A percentile compares a stretch with the other conserved stretches of the same genome.
These are phyloP conservation scores for Cryptosporidium sp. DNA, from an alignment of 169 alveolate species.

Conservation along the genomic window DNA sequence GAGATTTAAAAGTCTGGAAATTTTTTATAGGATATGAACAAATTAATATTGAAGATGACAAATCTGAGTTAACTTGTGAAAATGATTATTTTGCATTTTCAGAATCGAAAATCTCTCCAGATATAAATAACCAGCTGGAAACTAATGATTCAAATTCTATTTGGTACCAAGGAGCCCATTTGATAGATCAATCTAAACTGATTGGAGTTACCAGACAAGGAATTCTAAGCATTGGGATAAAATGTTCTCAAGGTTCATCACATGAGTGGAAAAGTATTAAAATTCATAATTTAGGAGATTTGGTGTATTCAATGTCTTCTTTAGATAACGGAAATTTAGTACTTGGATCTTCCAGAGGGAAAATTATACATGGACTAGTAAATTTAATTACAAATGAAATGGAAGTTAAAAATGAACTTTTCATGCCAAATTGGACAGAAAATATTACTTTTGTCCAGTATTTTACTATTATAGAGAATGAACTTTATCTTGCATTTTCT, in stretches of 20 bases:
- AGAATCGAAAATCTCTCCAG: background rate
- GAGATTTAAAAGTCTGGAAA: slow-evolving; percentile 62
- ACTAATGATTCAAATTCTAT: background rate
- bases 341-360: slow-evolving; percentile 64
- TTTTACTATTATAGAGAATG: background rate
- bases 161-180: slow-evolving; percentile 58
- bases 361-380: slow-evolving; percentile 4
- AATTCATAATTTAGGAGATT: background rate
- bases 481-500: slow-evolving; percentile 14
- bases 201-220: slow-evolving; percentile 65
- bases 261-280: background rate
- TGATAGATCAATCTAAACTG: slow-evolving; percentile 4
- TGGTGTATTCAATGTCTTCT: slow-evolving; percentile 27
- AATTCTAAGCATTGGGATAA: background rate
- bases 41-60: background rate
- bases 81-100: background rate
- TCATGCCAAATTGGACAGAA: slow-evolving; percentile 18
- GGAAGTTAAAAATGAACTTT: background rate
- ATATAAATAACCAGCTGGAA: background rate
- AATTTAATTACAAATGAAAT: background rate
- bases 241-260: background rate
- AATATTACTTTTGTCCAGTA: slow-evolving; percentile 13
- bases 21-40: background rate
- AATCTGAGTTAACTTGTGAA: background rate
- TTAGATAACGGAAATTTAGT: background rate